Evolutionary conservation across 345 rosid genomes (phyloP).

Genomic region (Noccaea caerulescens): DNA sequence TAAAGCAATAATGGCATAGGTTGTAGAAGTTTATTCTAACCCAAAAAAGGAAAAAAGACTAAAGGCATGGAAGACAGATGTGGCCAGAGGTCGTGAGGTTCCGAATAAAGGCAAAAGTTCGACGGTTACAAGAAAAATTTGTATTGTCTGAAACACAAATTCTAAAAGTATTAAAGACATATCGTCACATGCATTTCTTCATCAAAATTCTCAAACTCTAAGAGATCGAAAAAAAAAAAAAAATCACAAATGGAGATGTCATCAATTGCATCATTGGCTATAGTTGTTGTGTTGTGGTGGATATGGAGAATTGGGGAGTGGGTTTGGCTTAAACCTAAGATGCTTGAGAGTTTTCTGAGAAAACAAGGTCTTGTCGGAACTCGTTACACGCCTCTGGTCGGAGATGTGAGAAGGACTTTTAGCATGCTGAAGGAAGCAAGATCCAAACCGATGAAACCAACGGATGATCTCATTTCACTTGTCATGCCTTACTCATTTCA

Average conservation of each 20-base stretch:
- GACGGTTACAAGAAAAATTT: slow-evolving; percentile 15
- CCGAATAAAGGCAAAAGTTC: slow-evolving; percentile 16
- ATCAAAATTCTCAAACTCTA: slow-evolving; percentile 9
- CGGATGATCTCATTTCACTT: slow-evolving; percentile 40
- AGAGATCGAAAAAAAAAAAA: neutral
- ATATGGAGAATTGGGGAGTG: slow-evolving; percentile 31
- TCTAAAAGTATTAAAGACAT: slow-evolving; percentile 11
- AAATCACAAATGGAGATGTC: slow-evolving; percentile 25
- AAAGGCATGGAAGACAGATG: slow-evolving; percentile 38
- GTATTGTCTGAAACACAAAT: slow-evolving; percentile 11
- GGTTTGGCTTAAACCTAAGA: slow-evolving; percentile 42
- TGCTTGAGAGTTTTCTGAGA: slow-evolving; percentile 34
- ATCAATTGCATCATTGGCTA: slow-evolving; percentile 21
- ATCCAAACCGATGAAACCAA: slow-evolving; percentile 26
- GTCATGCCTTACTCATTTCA: slow-evolving; percentile 36
- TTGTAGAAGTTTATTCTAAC: neutral
- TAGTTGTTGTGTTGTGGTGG: slow-evolving; percentile 30
- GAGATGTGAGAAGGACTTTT: slow-evolving; percentile 28
- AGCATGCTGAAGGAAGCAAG: slow-evolving; percentile 40
- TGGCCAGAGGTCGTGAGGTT: slow-evolving; percentile 29
- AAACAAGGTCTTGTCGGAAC: slow-evolving; percentile 42
- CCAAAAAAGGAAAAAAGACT: neutral
- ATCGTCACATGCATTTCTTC: slow-evolving; percentile 23
- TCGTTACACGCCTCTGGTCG: slow-evolving; percentile 41
- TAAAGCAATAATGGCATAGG: neutral